These are phyloP conservation scores for Trichoderma sp. DNA, from an alignment of 2,329 filamentous ascomycete species.

Conservation along the genomic window DNA sequence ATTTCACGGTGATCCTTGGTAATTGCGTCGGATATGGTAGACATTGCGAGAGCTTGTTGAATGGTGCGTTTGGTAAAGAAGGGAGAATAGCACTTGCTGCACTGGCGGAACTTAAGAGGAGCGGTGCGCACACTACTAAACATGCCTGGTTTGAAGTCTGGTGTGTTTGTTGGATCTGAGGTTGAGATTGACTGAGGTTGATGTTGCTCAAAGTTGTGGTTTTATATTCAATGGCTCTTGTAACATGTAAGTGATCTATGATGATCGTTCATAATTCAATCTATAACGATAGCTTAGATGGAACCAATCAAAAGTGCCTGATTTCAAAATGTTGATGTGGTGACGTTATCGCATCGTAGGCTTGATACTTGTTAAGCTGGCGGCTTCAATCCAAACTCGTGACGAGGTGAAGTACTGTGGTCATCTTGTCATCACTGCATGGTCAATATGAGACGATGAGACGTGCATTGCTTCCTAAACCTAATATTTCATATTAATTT, in stretches of 20 bases:
- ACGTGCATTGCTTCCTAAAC: too few species aligned
- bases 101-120: not conserved
- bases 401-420: not conserved
- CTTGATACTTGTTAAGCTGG: not conserved
- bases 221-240: not conserved
- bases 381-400: not conserved
- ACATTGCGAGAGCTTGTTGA: constrained; percentile 32
- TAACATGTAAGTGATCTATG: not conserved
- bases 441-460: not conserved
- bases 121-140: not conserved
- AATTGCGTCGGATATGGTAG: constrained; percentile 36
- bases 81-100: not conserved
- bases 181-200: not conserved
- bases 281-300: not conserved
- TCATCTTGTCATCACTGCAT: not conserved
- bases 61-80: not conserved
- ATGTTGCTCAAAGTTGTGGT: not conserved
- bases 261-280: not conserved
- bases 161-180: not conserved
- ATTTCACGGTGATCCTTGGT: constrained; percentile 40
- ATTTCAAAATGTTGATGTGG: constrained; percentile 2
- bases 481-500: too few species aligned
- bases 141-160: not conserved
- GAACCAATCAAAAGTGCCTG: not conserved
- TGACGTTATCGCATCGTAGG: constrained; percentile 9